Evolutionary conservation across 805 yeast genomes (phyloP).

Genomic region (Suhomyces prunicola): DNA sequence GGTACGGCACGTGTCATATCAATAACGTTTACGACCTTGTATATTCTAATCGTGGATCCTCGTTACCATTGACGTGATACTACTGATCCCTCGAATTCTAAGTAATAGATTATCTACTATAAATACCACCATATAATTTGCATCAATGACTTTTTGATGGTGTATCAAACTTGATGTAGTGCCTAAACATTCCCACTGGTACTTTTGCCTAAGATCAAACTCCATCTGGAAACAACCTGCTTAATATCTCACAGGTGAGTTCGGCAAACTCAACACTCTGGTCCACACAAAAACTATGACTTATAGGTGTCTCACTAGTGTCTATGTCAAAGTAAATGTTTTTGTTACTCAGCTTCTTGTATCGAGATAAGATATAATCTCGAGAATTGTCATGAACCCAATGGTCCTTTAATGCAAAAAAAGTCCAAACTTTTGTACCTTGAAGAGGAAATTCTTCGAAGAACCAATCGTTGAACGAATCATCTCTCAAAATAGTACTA

Average conservation of each 20-base stretch:
- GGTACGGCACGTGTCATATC: background rate
- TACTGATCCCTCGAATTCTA: background rate
- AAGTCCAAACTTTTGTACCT: constrained; percentile 46
- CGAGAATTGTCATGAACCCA: constrained; percentile 62
- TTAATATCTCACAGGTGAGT: constrained; percentile 27
- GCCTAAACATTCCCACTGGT: no score
- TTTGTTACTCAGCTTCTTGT: constrained; percentile 26
- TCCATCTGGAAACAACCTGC: background rate
- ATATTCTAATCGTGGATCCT: background rate
- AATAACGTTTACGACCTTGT: background rate
- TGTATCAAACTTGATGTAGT: background rate
- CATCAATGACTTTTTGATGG: background rate
- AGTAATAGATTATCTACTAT: constrained; percentile 2
- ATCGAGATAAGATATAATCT: constrained; percentile 36
- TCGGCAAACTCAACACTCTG: constrained; percentile 52
- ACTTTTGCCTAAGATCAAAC: background rate
- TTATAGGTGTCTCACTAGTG: constrained; percentile 35
- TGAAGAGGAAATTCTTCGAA: constrained; percentile 26
- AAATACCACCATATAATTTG: background rate
- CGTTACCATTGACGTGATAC: background rate
- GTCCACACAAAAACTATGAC: constrained; percentile 61
- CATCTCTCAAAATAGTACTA: constrained; percentile 46
- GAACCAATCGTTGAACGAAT: constrained; percentile 49
- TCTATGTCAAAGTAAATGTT: constrained; percentile 30
- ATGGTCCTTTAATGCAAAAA: constrained; percentile 58